Evolutionary conservation across 805 yeast genomes (phyloP).

Genomic region (Ogataea pilisensis): DNA sequence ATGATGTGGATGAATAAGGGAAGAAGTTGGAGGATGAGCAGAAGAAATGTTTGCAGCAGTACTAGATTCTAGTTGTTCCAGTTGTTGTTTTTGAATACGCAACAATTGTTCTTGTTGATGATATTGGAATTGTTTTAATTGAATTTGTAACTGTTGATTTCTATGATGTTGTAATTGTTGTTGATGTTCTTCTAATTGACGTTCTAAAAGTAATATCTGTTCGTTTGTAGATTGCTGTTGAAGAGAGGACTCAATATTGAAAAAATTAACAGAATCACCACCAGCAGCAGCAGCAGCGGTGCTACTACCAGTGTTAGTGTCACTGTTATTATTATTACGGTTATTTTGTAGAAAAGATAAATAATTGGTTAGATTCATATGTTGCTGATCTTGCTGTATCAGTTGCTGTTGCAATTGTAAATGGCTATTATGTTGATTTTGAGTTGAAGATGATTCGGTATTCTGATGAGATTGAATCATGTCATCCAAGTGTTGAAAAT

Average conservation of each 20-base stretch:
- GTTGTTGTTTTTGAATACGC: slow-evolving; percentile 1
- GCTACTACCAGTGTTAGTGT: too few relatives aligned
- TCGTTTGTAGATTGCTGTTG: slow-evolving; percentile 1
- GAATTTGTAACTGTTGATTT: slow-evolving; percentile 17
- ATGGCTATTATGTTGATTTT: slow-evolving; percentile 1
- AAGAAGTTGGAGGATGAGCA: slow-evolving; percentile 3
- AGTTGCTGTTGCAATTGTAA: slow-evolving; percentile 7
- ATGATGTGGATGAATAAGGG: background rate
- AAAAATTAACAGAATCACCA: too few relatives aligned
- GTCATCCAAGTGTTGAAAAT: slow-evolving; percentile 18
- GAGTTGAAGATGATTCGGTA: slow-evolving; percentile 2
- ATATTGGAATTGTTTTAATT: slow-evolving; percentile 16
- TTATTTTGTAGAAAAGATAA: background rate
- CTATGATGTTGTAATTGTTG: slow-evolving; percentile 3
- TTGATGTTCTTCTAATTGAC: slow-evolving; percentile 4
- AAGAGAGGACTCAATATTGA: background rate
- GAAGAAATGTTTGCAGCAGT: too few relatives aligned
- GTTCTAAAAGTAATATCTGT: background rate
- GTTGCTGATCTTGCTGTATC: background rate
- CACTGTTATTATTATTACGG: background rate
- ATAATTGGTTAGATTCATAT: background rate
- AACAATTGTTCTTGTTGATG: slow-evolving; percentile 4
- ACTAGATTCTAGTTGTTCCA: slow-evolving; percentile 1
- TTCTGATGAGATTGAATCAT: slow-evolving; percentile 10
- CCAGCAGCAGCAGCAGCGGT: too few relatives aligned